Evolutionary conservation across 768 basidiomycete species (phyloP).

Genomic region (Tulasnella sp.): DNA sequence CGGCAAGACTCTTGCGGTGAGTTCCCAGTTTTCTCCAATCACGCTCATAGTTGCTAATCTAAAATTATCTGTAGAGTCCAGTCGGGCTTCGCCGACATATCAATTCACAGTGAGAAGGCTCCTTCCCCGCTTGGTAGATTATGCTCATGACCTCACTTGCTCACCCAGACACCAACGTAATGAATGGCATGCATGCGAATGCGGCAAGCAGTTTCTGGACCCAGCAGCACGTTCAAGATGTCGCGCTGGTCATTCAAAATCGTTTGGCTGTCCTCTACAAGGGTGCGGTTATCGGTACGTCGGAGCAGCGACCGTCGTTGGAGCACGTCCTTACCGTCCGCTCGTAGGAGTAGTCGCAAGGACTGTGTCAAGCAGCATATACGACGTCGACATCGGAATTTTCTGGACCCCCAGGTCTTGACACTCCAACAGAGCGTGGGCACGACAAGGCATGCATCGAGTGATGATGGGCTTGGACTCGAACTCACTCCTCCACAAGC

Average conservation of each 20-base stretch:
- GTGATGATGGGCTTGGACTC: neutral
- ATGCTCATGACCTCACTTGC: neutral
- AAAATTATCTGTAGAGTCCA: neutral
- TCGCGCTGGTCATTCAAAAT: neutral
- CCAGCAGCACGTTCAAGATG: neutral
- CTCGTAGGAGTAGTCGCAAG: neutral
- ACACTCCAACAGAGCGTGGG: neutral
- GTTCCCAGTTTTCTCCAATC: neutral
- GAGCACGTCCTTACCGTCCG: neutral
- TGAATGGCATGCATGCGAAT: neutral
- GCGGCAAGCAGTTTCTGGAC: neutral
- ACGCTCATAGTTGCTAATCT: neutral
- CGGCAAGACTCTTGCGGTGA: neutral
- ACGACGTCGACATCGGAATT: neutral
- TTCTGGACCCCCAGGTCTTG: neutral
- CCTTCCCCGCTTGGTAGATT: neutral
- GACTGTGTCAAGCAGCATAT: neutral
- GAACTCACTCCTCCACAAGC: neutral
- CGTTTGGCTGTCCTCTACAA: neutral
- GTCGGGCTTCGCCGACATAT: constrained; percentile 3
- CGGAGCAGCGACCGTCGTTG: neutral
- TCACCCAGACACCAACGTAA: neutral
- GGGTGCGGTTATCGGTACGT: neutral
- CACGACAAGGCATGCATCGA: neutral
- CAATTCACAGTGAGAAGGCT: neutral